A percentile compares a stretch with the other conserved stretches of the same genome.
phyloP scores from a whole-genome alignment of 306 rosid species.

The Pyrus pyrifolia region DNA sequence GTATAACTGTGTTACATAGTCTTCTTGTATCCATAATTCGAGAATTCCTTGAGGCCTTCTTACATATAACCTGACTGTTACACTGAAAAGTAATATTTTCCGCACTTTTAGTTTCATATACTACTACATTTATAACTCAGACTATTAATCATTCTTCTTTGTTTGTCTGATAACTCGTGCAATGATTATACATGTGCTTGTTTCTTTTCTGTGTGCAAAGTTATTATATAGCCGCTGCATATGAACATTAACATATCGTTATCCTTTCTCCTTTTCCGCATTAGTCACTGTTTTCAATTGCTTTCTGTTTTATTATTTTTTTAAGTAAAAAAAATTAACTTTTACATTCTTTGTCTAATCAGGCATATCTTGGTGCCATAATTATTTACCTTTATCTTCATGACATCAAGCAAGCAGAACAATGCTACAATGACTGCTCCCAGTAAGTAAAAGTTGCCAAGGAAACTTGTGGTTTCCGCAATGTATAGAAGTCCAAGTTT shows the following conservation, averaged over 20 bases:
- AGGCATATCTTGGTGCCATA: slow-evolving; percentile 93
- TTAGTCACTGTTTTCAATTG: not conserved
- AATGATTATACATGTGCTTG: not conserved
- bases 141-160: not conserved
- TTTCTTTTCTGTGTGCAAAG: not conserved
- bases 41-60: not conserved
- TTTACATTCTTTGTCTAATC: slow-evolving; percentile 23
- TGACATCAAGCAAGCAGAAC: slow-evolving; percentile 87
- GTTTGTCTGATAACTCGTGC: not conserved
- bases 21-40: not conserved
- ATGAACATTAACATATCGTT: not conserved
- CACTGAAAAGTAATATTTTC: not conserved
- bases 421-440: slow-evolving; percentile 86
- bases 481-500: too few species aligned
- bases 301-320: not conserved
- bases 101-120: not conserved
- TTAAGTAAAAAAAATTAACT: not conserved
- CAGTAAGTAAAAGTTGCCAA: slow-evolving; percentile 49
- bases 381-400: slow-evolving; percentile 73
- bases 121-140: not conserved
- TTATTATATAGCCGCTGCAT: not conserved
- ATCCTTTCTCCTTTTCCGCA: not conserved
- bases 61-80: not conserved
- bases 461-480: too few species aligned
- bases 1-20: not conserved